Percentiles rank a stretch among this genome's conserved stretches.
These are phyloP conservation scores for Porcisia hertigi DNA, from an alignment of 208 protist species.

Conservation along the genomic window DNA sequence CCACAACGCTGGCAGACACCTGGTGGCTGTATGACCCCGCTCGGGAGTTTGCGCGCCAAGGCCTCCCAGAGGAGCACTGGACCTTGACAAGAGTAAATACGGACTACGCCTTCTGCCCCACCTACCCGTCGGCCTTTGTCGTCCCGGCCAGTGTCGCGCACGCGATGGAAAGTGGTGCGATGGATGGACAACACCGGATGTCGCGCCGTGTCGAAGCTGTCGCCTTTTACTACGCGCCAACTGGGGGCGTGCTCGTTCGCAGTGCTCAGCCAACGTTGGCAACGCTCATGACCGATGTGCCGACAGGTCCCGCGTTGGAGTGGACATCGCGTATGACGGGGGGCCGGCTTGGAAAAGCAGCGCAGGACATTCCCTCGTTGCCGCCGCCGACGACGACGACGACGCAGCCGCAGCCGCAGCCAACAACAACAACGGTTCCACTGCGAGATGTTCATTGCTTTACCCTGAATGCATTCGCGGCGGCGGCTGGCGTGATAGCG, in stretches of 20 bases:
- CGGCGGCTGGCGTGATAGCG: slow-evolving; percentile 12
- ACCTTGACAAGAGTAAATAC: slow-evolving; percentile 40
- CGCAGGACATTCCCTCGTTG: background rate
- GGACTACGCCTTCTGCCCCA: slow-evolving; percentile 33
- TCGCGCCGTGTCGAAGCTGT: slow-evolving; percentile 78
- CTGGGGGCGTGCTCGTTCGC: slow-evolving; percentile 50
- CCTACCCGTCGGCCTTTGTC: slow-evolving; percentile 55
- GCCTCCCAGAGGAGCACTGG: slow-evolving; percentile 34
- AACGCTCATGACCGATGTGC: slow-evolving; percentile 14
- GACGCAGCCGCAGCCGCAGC: no score
- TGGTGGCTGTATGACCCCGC: slow-evolving; percentile 62
- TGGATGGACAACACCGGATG: slow-evolving; percentile 31
- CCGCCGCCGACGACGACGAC: background rate
- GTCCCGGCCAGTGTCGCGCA: slow-evolving; percentile 38
- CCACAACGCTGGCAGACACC: slow-evolving; percentile 20
- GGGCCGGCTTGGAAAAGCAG: slow-evolving; percentile 8
- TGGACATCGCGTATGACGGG: slow-evolving; percentile 18
- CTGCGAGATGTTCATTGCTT: slow-evolving; percentile 17
- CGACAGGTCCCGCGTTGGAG: slow-evolving; percentile 14
- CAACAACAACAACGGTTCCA: background rate
- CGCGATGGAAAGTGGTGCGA: slow-evolving; percentile 17
- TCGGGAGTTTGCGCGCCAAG: slow-evolving; percentile 42
- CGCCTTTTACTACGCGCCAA: slow-evolving; percentile 59
- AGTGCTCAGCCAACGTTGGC: slow-evolving; percentile 69
- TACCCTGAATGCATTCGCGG: slow-evolving; percentile 25